Evolutionary conservation across 2,329 filamentous ascomycete genomes (phyloP), one percentile per base, ranked within the genome.

Genomic region (Madurella mycetomatis): DNA sequence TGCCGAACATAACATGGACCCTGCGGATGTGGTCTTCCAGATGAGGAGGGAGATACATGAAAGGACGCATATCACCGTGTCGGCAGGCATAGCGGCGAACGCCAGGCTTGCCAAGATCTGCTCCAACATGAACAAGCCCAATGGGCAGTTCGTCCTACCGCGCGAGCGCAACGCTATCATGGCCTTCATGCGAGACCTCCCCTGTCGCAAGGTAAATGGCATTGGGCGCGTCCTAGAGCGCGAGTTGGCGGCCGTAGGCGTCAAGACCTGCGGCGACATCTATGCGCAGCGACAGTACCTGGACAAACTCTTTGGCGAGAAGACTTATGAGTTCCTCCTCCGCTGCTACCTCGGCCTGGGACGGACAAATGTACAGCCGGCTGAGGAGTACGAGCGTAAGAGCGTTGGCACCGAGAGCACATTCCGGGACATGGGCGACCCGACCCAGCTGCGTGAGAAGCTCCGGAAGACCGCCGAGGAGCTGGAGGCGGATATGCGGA

Each of bases 71-170:
- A 86, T 99, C 53, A 96, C 92, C 0, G 86, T 99, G 3, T 96
- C 92, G 15, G 94, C 92, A 0, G 94, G 94, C 0, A 96, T 99
- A 56, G 92, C 91, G 1, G 88, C 90, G 1, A 99, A 99, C 69
- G 86, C 92, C 0, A 92, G 91, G 66, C 77, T 99, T 13, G 92
- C 94, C 31, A 99, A 99, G 71, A 96, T 99, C 32, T 90, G 88
- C 64, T 95, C 90, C 16, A 96, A 99, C 67, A 83, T 87, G 69
- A 96, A 97, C 71, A 99, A 99, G 67, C 94, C 94, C 0, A 95
- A 99, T 63, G 94, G 94, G 0, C 94, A 97, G 66, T 97, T 87
- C 63, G 73, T 82, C 9, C 75, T 97, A 1, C 79, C 86, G 0
- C 88, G 80, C 49, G 86, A 95, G 41, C 80, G 92, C 9, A 72